Conservation (phyloP, 2,329 filamentous ascomycete species). For the Tothia fuscella region DNA sequence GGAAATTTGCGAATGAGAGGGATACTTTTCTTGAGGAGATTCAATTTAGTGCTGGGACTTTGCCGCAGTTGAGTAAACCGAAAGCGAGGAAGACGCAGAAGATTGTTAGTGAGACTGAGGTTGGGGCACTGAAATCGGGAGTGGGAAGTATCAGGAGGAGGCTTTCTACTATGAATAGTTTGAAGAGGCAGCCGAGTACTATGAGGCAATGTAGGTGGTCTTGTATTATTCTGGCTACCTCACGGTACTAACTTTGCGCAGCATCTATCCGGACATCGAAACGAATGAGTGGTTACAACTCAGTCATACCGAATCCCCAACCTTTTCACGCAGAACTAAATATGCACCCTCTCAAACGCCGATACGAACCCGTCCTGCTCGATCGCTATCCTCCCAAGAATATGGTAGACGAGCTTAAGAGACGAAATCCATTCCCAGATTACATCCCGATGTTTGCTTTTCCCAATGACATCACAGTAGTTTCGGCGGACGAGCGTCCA, state of each 20-base stretch:
- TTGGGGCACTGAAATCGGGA: constrained; percentile 42
- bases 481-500: constrained; percentile 86
- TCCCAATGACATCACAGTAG: constrained; percentile 93
- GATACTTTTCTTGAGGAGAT: constrained; percentile 90
- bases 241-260: constrained; percentile 19
- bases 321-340: constrained; percentile 79
- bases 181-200: constrained; percentile 71
- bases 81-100: constrained; percentile 74
- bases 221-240: neutral
- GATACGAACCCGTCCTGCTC: constrained; percentile 90
- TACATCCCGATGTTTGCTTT: constrained; percentile 99
- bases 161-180: constrained; percentile 93
- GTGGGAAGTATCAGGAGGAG: constrained; percentile 83
- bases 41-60: constrained; percentile 71
- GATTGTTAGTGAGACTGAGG: constrained; percentile 59
- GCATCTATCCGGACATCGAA: constrained; percentile 69
- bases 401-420: constrained; percentile 65
- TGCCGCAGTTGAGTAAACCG: constrained; percentile 43
- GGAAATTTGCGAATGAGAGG: constrained; percentile 91
- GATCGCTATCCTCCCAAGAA: constrained; percentile 84
- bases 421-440: constrained; percentile 81
- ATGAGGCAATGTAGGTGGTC: constrained; percentile 57
- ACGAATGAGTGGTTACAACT: constrained; percentile 93
- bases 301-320: constrained; percentile 87
- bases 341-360: constrained; percentile 89